phyloP scores from a whole-genome alignment of 2,329 filamentous ascomycete genomes.

The Diaporthe vaccinii region DNA sequence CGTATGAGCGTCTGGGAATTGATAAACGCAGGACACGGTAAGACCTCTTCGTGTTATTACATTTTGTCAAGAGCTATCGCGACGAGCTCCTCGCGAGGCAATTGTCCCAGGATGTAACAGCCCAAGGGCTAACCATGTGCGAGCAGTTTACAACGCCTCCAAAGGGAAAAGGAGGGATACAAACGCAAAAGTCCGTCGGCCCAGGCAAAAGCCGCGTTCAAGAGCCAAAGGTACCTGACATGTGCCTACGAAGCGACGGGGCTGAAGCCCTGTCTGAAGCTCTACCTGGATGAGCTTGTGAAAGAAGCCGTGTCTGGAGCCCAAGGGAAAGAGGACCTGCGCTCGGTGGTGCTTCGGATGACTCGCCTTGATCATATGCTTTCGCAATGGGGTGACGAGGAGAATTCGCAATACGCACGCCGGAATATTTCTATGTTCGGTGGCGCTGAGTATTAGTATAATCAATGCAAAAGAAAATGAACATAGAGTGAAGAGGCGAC shows the following conservation, averaged over 20 bases:
- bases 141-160: neutral
- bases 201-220: neutral
- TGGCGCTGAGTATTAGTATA: neutral
- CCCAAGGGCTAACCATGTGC: neutral
- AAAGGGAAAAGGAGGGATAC: neutral
- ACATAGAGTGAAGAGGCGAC: neutral
- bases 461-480: neutral
- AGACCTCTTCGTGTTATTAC: neutral
- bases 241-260: constrained; percentile 4
- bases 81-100: neutral
- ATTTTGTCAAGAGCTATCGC: neutral
- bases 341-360: neutral
- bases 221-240: neutral
- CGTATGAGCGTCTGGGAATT: neutral
- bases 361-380: constrained; percentile 3
- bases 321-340: neutral
- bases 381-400: neutral
- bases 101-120: neutral
- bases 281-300: constrained; percentile 4
- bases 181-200: neutral
- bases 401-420: neutral
- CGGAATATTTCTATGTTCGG: neutral
- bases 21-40: neutral
- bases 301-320: neutral
- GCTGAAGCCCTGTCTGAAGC: neutral